Base-by-base conservation (phyloP, 805 yeast genomes). In the Cyberlindnera xishuangbannaensis region DNA sequence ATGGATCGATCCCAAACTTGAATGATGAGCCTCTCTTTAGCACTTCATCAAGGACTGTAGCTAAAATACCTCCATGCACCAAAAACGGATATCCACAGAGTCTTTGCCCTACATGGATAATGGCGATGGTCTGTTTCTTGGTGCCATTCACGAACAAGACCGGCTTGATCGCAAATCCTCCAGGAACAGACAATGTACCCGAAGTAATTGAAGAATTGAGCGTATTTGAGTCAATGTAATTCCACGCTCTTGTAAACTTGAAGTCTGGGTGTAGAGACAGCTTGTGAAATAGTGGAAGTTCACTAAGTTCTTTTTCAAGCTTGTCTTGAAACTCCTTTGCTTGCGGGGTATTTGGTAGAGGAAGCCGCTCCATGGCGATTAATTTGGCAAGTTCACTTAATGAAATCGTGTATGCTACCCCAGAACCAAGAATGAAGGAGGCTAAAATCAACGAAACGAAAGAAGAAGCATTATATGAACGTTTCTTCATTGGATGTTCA, bases 11-110 rank as follows among this genome's bases (percentile, higher is more conserved):
- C 33, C 36, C 64, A 34, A 51, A 55, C 15, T 54, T 44, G 26
- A 78, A 60, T 15, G 55, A 48, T 11, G 63, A 74, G 37, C 69
- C 63, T 33, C 78, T 67, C 43, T 78, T 77, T 60, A 79, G 70
- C 6, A 82, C 69, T 45, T 87, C 95, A 50, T 85, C 92, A 34
- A 86, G 60, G 1, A 87, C 61, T 0, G 94, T 78, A 7, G 88
- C 94, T 19, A 87, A 54, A 18, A 88, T 73, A 0, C 97, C 97
- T 4, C 97, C 97, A 53, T 87, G 97, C 3, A 85, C 71, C 14
- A 88, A 59, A 47, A 84, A 79, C 3, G 96, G 97, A 53, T 81
- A 87, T 1, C 97, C 97, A 27, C 90, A 78, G 15, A 87, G 56
- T 40, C 71, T 71, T 50, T 79, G 75, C 0, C 97, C 96, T 33